Evolutionary conservation across 176 grass and related monocot genomes (phyloP), one percentile per base, ranked within the genome.

Genomic region (Rhynchospora tenuis): DNA sequence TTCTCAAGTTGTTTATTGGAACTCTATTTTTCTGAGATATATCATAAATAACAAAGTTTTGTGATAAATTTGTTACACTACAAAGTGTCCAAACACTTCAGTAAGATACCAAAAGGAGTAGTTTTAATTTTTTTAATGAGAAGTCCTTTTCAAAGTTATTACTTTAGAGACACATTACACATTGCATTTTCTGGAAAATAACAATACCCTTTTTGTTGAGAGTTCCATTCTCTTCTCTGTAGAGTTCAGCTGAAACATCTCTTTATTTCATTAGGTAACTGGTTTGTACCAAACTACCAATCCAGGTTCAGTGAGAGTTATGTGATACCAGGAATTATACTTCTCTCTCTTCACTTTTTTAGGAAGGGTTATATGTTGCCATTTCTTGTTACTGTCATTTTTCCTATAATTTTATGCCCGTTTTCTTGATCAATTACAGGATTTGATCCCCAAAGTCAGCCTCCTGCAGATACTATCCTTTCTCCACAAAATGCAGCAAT

Each of bases 371-470:
- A 54, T 28, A 54, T 75, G 13, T 54, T 75, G 72, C 23, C 72
- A 75, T 52, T 75, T 29, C 26, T 54, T 54, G 12, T 75, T 60
- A 75, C 6, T 54, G 15, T 0, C 14, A 76, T 74, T 20, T 65
- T 81, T 64, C 43, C 23, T 28, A 17, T 63, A 31, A 79, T 43
- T 50, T 60, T 81, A 65, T 64, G 7, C 60, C 42, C 27, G 50
- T 65, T 64, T 28, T 52, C 5, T 82, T 82, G 14, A 50, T 51
- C 42, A 60, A 44, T 59, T 50, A 47, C 79, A 67, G 80, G 80
- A 31, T 17, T 47, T 28, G 59, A 82, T 16, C 20, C 80, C 26
- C 38, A 82, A 29, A 48, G 45, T 17, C 23, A 28, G 66, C 42
- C 29, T 28, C 59, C 15, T n/a, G 42, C 38, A 51, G 80, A 82